These are phyloP conservation scores for Anthoceros angustus DNA, from an alignment of 225 moss, liverwort and hornwort genomes.

Conservation along the genomic window DNA sequence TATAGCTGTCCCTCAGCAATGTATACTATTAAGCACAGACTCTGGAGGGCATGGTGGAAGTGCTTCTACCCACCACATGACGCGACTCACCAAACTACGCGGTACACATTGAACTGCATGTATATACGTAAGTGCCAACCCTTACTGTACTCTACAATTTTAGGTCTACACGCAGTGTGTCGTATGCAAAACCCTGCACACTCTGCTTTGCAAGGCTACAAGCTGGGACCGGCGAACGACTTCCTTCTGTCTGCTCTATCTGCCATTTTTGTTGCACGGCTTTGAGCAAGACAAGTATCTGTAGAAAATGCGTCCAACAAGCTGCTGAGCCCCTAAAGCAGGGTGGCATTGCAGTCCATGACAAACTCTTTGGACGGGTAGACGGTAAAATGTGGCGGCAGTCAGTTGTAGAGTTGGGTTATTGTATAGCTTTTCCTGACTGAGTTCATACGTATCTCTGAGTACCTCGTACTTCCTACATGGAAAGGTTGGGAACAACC, in stretches of 20 bases:
- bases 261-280: too few relatives aligned
- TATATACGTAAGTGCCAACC: not conserved
- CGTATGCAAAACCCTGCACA: not conserved
- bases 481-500: too few relatives aligned
- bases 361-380: not conserved
- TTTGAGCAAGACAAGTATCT: too few relatives aligned
- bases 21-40: constrained; percentile 1
- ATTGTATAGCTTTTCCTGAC: too few relatives aligned
- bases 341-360: not conserved
- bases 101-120: not conserved
- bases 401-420: not conserved
- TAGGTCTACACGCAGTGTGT: not conserved
- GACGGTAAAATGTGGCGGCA: not conserved
- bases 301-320: too few relatives aligned
- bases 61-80: too few relatives aligned
- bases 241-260: too few relatives aligned
- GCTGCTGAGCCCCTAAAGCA: too few relatives aligned
- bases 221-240: not conserved
- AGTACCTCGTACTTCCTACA: too few relatives aligned
- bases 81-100: not conserved
- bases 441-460: too few relatives aligned
- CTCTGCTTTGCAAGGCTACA: not conserved
- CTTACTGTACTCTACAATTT: not conserved
- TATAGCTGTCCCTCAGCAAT: not conserved
- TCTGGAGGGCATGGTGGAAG: not conserved